Evolutionary conservation across 1,284 basidiomycete species (phyloP).

Genomic region (Wallemia mellicola): DNA sequence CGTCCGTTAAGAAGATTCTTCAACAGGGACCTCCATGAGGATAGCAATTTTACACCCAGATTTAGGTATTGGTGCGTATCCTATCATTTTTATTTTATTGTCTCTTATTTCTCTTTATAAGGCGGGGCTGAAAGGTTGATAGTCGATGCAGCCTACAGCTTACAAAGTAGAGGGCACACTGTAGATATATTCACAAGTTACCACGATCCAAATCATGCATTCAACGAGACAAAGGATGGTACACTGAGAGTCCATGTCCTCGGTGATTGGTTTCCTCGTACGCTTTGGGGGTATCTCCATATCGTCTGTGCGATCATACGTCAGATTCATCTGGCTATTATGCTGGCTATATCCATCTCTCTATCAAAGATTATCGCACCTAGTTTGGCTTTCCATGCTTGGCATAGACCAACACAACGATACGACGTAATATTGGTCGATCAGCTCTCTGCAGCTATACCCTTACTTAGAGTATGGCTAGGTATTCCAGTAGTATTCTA

Average conservation of each 20-base stretch:
- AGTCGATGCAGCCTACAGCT: slow-evolving; percentile 73
- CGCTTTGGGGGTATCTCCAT: slow-evolving; percentile 43
- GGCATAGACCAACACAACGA: slow-evolving; percentile 4
- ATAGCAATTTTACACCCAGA: slow-evolving; percentile 85
- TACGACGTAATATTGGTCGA: slow-evolving; percentile 75
- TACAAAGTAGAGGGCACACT: slow-evolving; percentile 54
- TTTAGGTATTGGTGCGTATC: slow-evolving; percentile 51
- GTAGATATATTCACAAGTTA: slow-evolving; percentile 87
- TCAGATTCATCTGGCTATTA: slow-evolving; percentile 44
- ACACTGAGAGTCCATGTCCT: slow-evolving; percentile 54
- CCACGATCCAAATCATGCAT: slow-evolving; percentile 55
- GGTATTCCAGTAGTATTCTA: slow-evolving; percentile 70
- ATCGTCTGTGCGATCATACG: slow-evolving; percentile 66
- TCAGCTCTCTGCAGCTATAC: slow-evolving; percentile 72
- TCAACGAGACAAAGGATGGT: slow-evolving; percentile 73
- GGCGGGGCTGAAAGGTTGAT: slow-evolving; percentile 84
- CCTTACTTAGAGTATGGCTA: slow-evolving; percentile 37
- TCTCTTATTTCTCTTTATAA: slow-evolving; percentile 13
- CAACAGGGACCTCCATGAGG: slow-evolving; percentile 11
- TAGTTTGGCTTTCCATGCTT: slow-evolving; percentile 14
- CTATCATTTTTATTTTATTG: not conserved
- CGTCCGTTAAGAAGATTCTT: not conserved
- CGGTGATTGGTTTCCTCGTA: slow-evolving; percentile 44
- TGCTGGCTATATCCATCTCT: slow-evolving; percentile 24
- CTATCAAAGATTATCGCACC: slow-evolving; percentile 9